phyloP scores from a whole-genome alignment of 805 yeast genomes.

The Wickerhamiella slavikovae region DNA sequence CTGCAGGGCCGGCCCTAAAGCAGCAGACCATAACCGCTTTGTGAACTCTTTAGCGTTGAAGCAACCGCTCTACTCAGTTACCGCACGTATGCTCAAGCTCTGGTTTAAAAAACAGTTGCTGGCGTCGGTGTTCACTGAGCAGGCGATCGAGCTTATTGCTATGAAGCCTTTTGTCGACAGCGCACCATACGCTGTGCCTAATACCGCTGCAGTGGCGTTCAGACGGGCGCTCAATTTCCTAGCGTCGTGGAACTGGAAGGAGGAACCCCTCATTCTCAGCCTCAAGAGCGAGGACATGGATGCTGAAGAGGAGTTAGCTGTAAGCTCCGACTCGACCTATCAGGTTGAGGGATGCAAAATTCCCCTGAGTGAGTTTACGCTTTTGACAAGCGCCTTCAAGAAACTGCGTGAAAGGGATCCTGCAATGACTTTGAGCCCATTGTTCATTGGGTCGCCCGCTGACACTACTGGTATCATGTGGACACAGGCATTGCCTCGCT shows the following conservation, averaged over 20 bases:
- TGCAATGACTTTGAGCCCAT: conserved; percentile 53
- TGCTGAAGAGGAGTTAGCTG: not conserved
- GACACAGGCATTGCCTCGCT: conserved; percentile 34
- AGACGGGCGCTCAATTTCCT: conserved; percentile 49
- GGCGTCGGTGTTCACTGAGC: conserved; percentile 51
- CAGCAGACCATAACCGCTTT: conserved; percentile 65
- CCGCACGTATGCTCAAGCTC: conserved; percentile 65
- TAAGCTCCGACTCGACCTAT: too few relatives aligned
- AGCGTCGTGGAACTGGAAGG: conserved; percentile 87
- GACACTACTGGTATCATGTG: conserved; percentile 79
- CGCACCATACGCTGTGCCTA: conserved; percentile 66
- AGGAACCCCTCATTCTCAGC: conserved; percentile 65
- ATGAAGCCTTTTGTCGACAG: conserved; percentile 72
- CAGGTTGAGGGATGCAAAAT: conserved; percentile 20
- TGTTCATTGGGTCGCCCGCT: conserved; percentile 62
- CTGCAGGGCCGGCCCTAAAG: conserved; percentile 20
- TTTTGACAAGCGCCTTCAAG: conserved; percentile 42
- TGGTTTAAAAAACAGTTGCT: conserved; percentile 80
- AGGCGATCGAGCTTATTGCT: conserved; percentile 63
- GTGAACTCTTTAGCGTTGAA: conserved; percentile 49
- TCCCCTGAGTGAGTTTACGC: conserved; percentile 38
- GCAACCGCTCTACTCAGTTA: conserved; percentile 53
- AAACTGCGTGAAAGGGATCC: conserved; percentile 63
- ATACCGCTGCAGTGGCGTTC: conserved; percentile 64
- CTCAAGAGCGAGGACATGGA: conserved; percentile 20